A percentile compares a stretch with the other conserved stretches of the same genome.
These are phyloP conservation scores for Uncinocarpus reesii DNA, from an alignment of 2,329 filamentous ascomycete genomes.

Conservation along the genomic window DNA sequence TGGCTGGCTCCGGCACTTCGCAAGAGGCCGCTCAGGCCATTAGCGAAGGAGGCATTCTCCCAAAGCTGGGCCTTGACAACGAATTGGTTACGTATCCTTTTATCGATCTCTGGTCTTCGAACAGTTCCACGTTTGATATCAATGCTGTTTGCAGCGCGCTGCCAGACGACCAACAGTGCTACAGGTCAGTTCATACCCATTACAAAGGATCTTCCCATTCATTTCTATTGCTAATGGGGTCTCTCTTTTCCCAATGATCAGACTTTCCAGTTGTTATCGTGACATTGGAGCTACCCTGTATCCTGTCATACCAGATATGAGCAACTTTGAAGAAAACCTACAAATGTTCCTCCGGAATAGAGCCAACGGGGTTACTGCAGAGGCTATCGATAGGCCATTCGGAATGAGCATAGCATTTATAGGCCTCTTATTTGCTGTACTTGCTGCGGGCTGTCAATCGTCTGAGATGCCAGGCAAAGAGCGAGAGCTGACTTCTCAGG, in stretches of 20 bases:
- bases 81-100: constrained; percentile 56
- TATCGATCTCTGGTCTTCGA: constrained; percentile 54
- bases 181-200: constrained; percentile 32
- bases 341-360: constrained; percentile 46
- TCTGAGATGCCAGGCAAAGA: constrained; percentile 49
- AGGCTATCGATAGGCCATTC: constrained; percentile 47
- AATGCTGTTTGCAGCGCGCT: constrained; percentile 50
- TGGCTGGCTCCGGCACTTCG: constrained; percentile 42
- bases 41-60: constrained; percentile 51
- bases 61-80: constrained; percentile 54
- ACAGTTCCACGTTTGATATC: constrained; percentile 48
- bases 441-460: constrained; percentile 54
- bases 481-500: constrained; percentile 52
- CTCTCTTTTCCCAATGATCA: background rate
- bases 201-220: background rate
- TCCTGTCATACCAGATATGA: constrained; percentile 49
- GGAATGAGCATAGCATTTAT: constrained; percentile 50
- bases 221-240: background rate
- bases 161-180: constrained; percentile 48
- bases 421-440: constrained; percentile 50
- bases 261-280: constrained; percentile 16
- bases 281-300: constrained; percentile 42
- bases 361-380: constrained; percentile 34
- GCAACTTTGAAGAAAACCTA: constrained; percentile 46
- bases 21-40: constrained; percentile 42